Conservation (phyloP, 345 rosid species). For the Syzygium aqueum region DNA sequence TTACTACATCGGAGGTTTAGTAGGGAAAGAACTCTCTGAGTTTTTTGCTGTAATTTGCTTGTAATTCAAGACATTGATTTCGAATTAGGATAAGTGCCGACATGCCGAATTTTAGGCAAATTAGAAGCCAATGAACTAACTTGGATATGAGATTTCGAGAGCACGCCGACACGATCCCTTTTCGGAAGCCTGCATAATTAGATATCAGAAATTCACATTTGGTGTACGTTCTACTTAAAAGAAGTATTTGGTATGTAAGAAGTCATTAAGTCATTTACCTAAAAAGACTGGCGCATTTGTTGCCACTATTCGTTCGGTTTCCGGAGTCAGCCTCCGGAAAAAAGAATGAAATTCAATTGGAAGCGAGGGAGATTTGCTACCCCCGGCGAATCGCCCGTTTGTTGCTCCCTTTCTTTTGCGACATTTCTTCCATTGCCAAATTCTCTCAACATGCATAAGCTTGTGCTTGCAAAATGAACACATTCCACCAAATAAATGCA, state of each 20-base stretch:
- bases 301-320: not conserved
- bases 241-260: not conserved
- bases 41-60: not conserved
- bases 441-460: not conserved
- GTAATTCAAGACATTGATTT: not conserved
- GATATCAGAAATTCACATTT: not conserved
- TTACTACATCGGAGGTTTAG: not conserved
- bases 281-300: not conserved
- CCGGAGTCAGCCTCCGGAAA: not conserved
- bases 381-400: not conserved
- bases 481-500: too few relatives aligned
- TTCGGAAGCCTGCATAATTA: not conserved
- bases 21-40: not conserved
- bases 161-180: not conserved
- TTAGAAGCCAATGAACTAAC: not conserved
- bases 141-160: not conserved
- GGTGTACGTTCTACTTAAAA: not conserved
- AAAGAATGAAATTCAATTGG: not conserved
- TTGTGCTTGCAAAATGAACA: not conserved
- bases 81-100: not conserved
- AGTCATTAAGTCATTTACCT: not conserved
- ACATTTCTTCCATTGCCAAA: not conserved
- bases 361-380: not conserved
- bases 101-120: not conserved
- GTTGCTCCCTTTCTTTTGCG: not conserved